Evolutionary conservation across 2,329 filamentous ascomycete genomes (phyloP), one percentile per base, ranked within the genome.

Genomic region (Cryphonectria naterciae): DNA sequence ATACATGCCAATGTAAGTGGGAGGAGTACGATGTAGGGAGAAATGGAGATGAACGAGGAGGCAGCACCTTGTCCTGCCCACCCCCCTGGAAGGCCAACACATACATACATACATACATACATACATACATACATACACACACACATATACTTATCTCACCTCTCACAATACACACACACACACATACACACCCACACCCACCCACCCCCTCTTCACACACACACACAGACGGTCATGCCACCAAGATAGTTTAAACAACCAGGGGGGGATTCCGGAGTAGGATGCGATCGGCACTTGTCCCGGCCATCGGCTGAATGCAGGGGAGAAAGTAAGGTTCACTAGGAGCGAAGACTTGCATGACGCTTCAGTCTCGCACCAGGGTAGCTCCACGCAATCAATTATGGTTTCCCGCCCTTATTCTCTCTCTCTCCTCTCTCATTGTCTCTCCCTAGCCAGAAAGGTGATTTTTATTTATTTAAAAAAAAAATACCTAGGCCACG

Each of bases 201-300:
- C 28, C 32, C 32, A 32, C 32, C 32, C 32, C 32, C 32, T 32
- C 32, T 32, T 49, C 8, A 49, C 46, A 49, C 46, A 49, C 46
- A 49, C 46, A 4, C 10, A 49, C 19, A 49, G 19, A 7, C 13
- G 28, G 25, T 32, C 54, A 58, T 28, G 54, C 54, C 25, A 49
- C 46, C 19, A n/a, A 7, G 46, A n/a, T 49, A 49, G 19, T 22
- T 22, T 22, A 22, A 46, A 8, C 11, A 46, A 46, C 19, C n/a
- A 22, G n/a, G n/a, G 17, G 17, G n/a, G 52, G 52, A 4, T 32
- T 32, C 54, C 54, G 54, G 54, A 32, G 54, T 32, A 32, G 54
- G 54, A 58, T 58, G 54, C 54, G 54, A 58, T 58, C 54, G 54
- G 54, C 54, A 58, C 28, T 19, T 58, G 52, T 28, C 13, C n/a